These are phyloP conservation scores for Suillus clintonianus DNA, from an alignment of 768 basidiomycete genomes.

Conservation along the genomic window DNA sequence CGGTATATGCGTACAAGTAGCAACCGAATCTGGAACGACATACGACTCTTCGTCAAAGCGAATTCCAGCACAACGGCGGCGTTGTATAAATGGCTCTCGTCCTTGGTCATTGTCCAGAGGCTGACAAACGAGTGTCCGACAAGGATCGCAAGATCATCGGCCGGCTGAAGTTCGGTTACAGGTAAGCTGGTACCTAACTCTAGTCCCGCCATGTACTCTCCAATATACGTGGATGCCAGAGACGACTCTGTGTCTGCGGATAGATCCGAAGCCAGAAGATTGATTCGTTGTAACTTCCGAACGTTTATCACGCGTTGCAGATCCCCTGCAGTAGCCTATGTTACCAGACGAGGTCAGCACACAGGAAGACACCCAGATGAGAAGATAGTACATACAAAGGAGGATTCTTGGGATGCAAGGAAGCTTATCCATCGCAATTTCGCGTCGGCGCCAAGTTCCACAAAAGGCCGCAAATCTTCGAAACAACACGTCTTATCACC, in stretches of 20 bases:
- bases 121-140: conserved; percentile 68
- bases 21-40: conserved; percentile 77
- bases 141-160: conserved; percentile 81
- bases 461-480: conserved; percentile 79
- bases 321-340: conserved; percentile 51
- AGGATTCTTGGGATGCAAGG: conserved; percentile 47
- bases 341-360: neutral
- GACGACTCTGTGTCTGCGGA: conserved; percentile 57
- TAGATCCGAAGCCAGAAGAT: conserved; percentile 49
- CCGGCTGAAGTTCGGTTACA: conserved; percentile 80
- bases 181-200: conserved; percentile 66
- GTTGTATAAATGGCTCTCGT: conserved; percentile 61
- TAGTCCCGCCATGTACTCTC: conserved; percentile 68
- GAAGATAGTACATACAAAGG: conserved; percentile 44
- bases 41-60: conserved; percentile 69
- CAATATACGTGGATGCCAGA: conserved; percentile 52
- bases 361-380: neutral
- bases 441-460: conserved; percentile 49
- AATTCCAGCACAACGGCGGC: conserved; percentile 72
- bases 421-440: conserved; percentile 54
- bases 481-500: conserved; percentile 85
- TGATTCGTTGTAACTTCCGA: conserved; percentile 71
- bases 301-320: conserved; percentile 74
- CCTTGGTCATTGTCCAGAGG: conserved; percentile 57
- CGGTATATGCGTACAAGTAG: conserved; percentile 82